Evolutionary conservation across 2,329 filamentous ascomycete genomes (phyloP).

Genomic region (Colletotrichum coccodes): DNA sequence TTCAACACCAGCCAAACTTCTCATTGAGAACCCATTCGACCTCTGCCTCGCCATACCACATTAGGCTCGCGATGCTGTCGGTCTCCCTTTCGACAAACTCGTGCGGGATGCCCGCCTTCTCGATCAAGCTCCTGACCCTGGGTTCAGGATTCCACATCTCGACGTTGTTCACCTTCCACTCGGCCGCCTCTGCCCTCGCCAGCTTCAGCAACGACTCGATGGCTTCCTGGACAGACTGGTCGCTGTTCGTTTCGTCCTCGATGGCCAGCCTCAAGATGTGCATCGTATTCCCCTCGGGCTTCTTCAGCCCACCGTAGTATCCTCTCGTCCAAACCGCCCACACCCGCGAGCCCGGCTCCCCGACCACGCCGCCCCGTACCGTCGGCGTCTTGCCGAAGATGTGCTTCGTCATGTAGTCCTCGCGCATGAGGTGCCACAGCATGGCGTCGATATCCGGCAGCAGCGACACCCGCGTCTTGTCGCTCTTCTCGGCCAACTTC

Average conservation of each 20-base stretch:
- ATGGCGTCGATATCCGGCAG: slow-evolving; percentile 75
- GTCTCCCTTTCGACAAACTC: slow-evolving; percentile 65
- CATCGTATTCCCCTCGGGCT: slow-evolving; percentile 71
- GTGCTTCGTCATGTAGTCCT: slow-evolving; percentile 78
- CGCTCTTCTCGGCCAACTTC: slow-evolving; percentile 54
- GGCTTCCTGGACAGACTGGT: slow-evolving; percentile 58
- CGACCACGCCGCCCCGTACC: slow-evolving; percentile 77
- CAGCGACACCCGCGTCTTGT: slow-evolving; percentile 70
- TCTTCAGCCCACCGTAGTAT: slow-evolving; percentile 67
- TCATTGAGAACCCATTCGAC: slow-evolving; percentile 81
- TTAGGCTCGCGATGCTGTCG: slow-evolving; percentile 76
- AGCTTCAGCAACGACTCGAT: slow-evolving; percentile 72
- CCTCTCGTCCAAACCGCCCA: slow-evolving; percentile 80
- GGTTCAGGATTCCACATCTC: slow-evolving; percentile 86
- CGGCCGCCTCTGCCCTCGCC: slow-evolving; percentile 75
- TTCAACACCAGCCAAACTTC: slow-evolving; percentile 81
- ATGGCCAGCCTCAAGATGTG: slow-evolving; percentile 76
- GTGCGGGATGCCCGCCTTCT: slow-evolving; percentile 58
- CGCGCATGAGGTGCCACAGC: slow-evolving; percentile 82
- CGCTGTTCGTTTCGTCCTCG: slow-evolving; percentile 60
- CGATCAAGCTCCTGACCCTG: slow-evolving; percentile 58
- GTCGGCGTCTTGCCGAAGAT: slow-evolving; percentile 66
- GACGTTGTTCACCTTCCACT: slow-evolving; percentile 77
- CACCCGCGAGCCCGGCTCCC: slow-evolving; percentile 62
- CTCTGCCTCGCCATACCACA: slow-evolving; percentile 73